Base-by-base conservation (phyloP, 768 basidiomycete genomes). In the Hortiboletus campestris region DNA sequence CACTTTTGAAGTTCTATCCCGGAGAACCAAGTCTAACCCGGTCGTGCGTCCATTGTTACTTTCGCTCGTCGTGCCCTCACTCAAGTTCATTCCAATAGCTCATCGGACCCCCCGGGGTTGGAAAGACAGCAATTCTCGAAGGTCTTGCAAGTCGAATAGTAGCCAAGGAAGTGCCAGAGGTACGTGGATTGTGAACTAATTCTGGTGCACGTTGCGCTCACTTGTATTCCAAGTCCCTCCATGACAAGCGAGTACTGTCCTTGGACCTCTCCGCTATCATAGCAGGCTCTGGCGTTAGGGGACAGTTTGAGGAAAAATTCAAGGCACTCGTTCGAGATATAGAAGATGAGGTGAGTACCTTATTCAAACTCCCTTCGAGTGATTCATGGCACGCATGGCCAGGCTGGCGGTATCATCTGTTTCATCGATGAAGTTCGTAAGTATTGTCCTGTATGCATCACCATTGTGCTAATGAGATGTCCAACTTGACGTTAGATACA, bases 351-450 rank as follows among this genome's bases (percentile, higher is more conserved):
- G 84, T 80, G 50, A 45, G 77, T 38, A 49, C 49, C 6, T 67
- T 62, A 35, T 67, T 67, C 49, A 68, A 60, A 40, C 64, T 70
- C 46, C 55, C 35, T 57, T 69, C 54, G 70, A 55, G 58, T 66
- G 13, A 35, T 39, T 43, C 40, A 41, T 57, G 28, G 17, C 46
- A 53, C 32, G n/a, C 68, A 48, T 60, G 34, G 57, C 19, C 47
- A 84, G 84, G 79, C 81, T 4, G 86, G 89, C 19, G 84, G 88
- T 42, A 85, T 93, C 9, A 95, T 95, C 36, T 93, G 90, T 66
- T 96, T 96, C 73, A 94, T 96, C 50, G 94, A 95, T 62, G 93
- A 96, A 83, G 85, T 96, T 49, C 94, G 89, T 91, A 63, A 74
- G 89, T 85, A 39, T 34, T 0, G n/a, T 51, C 14, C 6, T 47